Evolutionary conservation across 2,329 filamentous ascomycete species (phyloP).

Genomic region (Pseudogymnoascus sp.): DNA sequence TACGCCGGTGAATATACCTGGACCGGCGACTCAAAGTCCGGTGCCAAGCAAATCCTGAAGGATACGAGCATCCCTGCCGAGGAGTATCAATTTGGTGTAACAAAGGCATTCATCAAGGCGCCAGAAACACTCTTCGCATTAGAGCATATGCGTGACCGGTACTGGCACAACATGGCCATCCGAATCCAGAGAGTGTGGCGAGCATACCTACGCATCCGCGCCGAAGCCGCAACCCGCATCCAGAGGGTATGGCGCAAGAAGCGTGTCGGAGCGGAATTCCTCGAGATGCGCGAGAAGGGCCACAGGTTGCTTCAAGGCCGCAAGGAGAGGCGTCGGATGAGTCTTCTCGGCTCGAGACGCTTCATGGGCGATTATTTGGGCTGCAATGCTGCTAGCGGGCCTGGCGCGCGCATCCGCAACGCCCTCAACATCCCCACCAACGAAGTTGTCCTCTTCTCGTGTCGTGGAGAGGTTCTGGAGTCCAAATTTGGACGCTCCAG

Average conservation of each 20-base stretch:
- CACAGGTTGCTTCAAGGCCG: constrained; percentile 73
- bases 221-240: constrained; percentile 87
- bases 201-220: constrained; percentile 87
- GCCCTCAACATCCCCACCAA: constrained; percentile 63
- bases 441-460: constrained; percentile 81
- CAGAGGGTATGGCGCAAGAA: constrained; percentile 95
- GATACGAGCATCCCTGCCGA: constrained; percentile 93
- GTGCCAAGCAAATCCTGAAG: constrained; percentile 86
- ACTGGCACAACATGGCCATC: constrained; percentile 99
- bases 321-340: constrained; percentile 88
- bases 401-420: constrained; percentile 72
- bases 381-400: constrained; percentile 70
- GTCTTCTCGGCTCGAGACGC: constrained; percentile 80
- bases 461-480: constrained; percentile 80
- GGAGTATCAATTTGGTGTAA: constrained; percentile 95
- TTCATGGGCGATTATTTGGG: constrained; percentile 95
- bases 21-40: constrained; percentile 80
- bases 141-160: constrained; percentile 94
- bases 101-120: constrained; percentile 96
- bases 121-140: constrained; percentile 94
- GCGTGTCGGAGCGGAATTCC: constrained; percentile 79
- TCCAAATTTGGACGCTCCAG: constrained; percentile 95
- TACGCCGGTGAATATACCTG: constrained; percentile 98
- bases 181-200: constrained; percentile 96
- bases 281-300: constrained; percentile 81